phyloP scores from a whole-genome alignment of 140 eudicot species.

The Senecio squalidus region DNA sequence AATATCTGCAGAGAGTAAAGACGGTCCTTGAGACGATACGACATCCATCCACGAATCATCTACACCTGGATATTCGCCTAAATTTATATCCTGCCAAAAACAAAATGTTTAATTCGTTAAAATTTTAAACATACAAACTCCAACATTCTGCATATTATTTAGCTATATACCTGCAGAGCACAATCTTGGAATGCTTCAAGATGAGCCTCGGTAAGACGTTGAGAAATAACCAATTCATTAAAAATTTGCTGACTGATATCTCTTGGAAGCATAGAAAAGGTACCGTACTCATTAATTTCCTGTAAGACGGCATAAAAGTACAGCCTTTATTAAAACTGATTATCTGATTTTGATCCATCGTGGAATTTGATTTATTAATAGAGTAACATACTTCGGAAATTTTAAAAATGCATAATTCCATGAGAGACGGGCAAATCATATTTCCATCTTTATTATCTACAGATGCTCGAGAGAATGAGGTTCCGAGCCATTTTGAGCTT shows the following conservation, averaged over 20 bases:
- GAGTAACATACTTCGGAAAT: constrained; percentile 52
- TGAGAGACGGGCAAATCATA: constrained; percentile 61
- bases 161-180: constrained; percentile 71
- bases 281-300: constrained; percentile 62
- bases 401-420: constrained; percentile 77
- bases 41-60: constrained; percentile 81
- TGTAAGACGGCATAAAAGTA: constrained; percentile 22
- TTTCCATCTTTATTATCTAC: constrained; percentile 42
- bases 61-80: constrained; percentile 85
- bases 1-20: constrained; percentile 76
- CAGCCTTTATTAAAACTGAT: not conserved
- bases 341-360: not conserved
- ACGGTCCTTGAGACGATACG: constrained; percentile 73
- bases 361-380: not conserved
- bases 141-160: not conserved
- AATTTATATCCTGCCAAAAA: constrained; percentile 65
- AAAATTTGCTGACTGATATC: constrained; percentile 91
- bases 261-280: constrained; percentile 85
- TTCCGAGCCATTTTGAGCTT: constrained; percentile 94
- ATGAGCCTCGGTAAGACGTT: constrained; percentile 45
- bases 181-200: constrained; percentile 93
- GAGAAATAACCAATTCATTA: constrained; percentile 71
- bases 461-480: constrained; percentile 47
- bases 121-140: not conserved
- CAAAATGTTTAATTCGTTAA: not conserved